Evolutionary conservation across 2,329 filamentous ascomycete genomes (phyloP).

Genomic region (Ascochyta clinopodiicola): DNA sequence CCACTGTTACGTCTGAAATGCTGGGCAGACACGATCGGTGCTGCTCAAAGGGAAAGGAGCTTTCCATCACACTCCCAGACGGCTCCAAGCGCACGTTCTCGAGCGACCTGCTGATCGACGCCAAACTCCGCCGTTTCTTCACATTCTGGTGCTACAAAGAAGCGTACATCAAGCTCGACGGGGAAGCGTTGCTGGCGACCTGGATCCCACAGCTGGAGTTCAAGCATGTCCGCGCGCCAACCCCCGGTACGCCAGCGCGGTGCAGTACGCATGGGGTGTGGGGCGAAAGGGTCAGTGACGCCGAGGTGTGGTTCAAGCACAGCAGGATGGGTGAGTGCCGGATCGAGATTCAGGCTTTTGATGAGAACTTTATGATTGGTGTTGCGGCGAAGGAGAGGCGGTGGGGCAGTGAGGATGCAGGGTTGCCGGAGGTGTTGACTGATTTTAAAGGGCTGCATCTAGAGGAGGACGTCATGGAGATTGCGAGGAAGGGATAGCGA

Average conservation of each 20-base stretch:
- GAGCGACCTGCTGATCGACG: slow-evolving; percentile 60
- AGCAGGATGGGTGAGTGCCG: slow-evolving; percentile 57
- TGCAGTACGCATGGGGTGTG: slow-evolving; percentile 54
- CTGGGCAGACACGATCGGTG: slow-evolving; percentile 55
- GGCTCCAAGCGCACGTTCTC: slow-evolving; percentile 48
- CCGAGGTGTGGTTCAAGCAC: slow-evolving; percentile 56
- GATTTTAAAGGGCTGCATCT: slow-evolving; percentile 55
- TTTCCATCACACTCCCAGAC: slow-evolving; percentile 47
- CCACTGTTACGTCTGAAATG: slow-evolving; percentile 46
- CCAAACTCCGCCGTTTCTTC: slow-evolving; percentile 74
- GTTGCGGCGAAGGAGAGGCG: slow-evolving; percentile 54
- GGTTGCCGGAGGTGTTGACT: slow-evolving; percentile 48
- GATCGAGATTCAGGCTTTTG: slow-evolving; percentile 65
- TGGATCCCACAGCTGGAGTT: slow-evolving; percentile 78
- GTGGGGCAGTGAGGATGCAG: slow-evolving; percentile 40
- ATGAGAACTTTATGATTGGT: slow-evolving; percentile 64
- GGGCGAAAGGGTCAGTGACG: slow-evolving; percentile 56
- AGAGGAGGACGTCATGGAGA: slow-evolving; percentile 50
- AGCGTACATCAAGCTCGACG: slow-evolving; percentile 83
- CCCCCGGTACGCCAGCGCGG: slow-evolving; percentile 49
- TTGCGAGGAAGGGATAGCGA: slow-evolving; percentile 21
- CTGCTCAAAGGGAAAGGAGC: slow-evolving; percentile 46
- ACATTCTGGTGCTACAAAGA: slow-evolving; percentile 81
- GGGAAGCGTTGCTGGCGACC: slow-evolving; percentile 74
- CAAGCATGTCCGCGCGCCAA: slow-evolving; percentile 61